phyloP scores from a whole-genome alignment of 495 filamentous ascomycete genomes.

The Podospora appendiculata region DNA sequence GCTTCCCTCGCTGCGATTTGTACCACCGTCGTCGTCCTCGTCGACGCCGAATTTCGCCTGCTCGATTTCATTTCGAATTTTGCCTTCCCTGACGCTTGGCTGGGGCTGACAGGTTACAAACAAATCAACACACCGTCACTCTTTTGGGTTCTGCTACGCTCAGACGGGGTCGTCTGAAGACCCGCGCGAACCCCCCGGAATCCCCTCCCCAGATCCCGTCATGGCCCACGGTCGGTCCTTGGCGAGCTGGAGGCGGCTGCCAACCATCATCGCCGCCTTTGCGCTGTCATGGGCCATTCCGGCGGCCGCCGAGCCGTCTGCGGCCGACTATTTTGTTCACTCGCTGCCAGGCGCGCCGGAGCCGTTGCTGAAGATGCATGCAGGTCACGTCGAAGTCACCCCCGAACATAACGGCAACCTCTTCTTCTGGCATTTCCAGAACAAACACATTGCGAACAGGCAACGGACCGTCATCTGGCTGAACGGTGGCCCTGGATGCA shows the following conservation, averaged over 20 bases:
- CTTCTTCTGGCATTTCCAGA: conserved; percentile 98
- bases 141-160: background rate
- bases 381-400: conserved; percentile 89
- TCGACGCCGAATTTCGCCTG: background rate
- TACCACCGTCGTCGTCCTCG: background rate
- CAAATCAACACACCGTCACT: background rate
- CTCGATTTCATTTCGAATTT: background rate
- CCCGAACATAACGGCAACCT: conserved; percentile 79
- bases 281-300: conserved; percentile 26
- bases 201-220: background rate
- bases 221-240: conserved; percentile 19
- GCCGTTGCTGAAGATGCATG: conserved; percentile 90
- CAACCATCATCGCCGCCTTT: conserved; percentile 23
- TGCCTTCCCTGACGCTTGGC: background rate
- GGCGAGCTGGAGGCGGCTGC: conserved; percentile 28
- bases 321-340: conserved; percentile 85
- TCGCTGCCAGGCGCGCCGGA: conserved; percentile 78
- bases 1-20: background rate
- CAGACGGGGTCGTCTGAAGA: background rate
- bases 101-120: background rate
- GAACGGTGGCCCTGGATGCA: conserved; percentile 94
- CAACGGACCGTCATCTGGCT: conserved; percentile 95
- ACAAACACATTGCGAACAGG: conserved; percentile 85
- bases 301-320: conserved; percentile 34
- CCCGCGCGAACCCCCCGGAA: conserved; percentile 2